Evolutionary conservation across 73 alveolate species (phyloP).

Genomic region (Blepharisma japonicum): DNA sequence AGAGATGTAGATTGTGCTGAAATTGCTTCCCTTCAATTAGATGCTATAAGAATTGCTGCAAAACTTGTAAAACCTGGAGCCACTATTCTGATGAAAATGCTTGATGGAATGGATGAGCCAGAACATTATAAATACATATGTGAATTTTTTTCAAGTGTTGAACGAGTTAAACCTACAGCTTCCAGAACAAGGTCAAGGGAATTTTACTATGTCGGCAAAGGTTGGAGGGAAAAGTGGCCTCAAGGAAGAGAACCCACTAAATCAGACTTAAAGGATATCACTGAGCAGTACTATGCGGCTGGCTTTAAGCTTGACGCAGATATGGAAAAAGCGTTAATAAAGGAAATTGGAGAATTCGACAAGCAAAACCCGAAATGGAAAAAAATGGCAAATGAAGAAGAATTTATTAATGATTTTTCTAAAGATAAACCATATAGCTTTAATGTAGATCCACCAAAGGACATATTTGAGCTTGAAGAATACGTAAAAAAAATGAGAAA

Average conservation of each 20-base stretch:
- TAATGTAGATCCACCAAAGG: too few species aligned
- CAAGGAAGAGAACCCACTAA: background rate
- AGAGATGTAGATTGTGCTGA: constrained; percentile 60
- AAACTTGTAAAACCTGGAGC: constrained; percentile 62
- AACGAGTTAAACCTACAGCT: constrained; percentile 77
- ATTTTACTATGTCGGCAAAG: constrained; percentile 62
- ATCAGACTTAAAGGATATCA: background rate
- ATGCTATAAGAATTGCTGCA: constrained; percentile 44
- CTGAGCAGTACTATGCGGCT: too few species aligned
- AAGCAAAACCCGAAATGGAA: too few species aligned
- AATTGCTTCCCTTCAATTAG: constrained; percentile 51
- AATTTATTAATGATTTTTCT: too few species aligned
- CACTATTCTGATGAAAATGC: constrained; percentile 61
- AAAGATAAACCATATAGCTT: too few species aligned
- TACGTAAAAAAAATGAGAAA: too few species aligned
- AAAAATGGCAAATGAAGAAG: too few species aligned
- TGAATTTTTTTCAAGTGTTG: constrained; percentile 46
- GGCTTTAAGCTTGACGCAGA: too few species aligned
- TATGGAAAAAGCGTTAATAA: too few species aligned
- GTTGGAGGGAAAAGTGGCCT: constrained; percentile 35
- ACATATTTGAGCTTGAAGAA: too few species aligned
- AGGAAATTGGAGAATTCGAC: too few species aligned
- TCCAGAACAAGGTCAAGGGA: constrained; percentile 71
- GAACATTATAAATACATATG: constrained; percentile 41
- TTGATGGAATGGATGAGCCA: constrained; percentile 60